Conservation (phyloP, 805 yeast genomes). For the Torulaspora gathmanii region DNA sequence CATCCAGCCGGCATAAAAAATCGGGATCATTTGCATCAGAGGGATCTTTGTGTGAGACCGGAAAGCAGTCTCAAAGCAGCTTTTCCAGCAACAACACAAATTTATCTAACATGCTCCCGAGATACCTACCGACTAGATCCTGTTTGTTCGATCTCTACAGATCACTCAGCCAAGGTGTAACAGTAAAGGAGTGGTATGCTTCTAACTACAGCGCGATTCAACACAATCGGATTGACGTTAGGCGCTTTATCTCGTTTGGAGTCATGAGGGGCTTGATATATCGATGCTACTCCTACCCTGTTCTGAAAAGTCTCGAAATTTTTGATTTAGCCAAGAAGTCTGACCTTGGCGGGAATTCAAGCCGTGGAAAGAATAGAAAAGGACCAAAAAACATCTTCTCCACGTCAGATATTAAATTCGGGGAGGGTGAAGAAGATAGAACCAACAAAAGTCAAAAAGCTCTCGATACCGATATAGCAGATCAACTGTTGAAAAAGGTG, state of each 20-base stretch:
- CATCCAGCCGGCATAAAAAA: background rate
- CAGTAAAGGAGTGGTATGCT: constrained; percentile 76
- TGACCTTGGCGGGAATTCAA: constrained; percentile 15
- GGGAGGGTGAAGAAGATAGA: constrained; percentile 4
- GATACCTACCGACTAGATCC: constrained; percentile 54
- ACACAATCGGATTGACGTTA: constrained; percentile 60
- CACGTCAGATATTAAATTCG: constrained; percentile 33
- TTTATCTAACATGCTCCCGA: constrained; percentile 4
- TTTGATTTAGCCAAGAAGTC: constrained; percentile 14
- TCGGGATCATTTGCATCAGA: constrained; percentile 5
- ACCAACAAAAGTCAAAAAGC: constrained; percentile 4
- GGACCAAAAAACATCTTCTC: constrained; percentile 26
- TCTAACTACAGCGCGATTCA: constrained; percentile 54
- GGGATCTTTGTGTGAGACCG: constrained; percentile 2
- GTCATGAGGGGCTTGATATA: constrained; percentile 75
- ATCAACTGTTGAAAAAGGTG: constrained; percentile 27
- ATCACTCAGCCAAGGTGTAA: constrained; percentile 70
- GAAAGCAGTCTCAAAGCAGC: constrained; percentile 17
- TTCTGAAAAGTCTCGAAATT: constrained; percentile 36
- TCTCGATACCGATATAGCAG: constrained; percentile 26
- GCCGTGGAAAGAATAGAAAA: constrained; percentile 11
- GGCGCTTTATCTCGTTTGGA: constrained; percentile 86
- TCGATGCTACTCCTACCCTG: constrained; percentile 73
- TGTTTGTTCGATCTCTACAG: constrained; percentile 68
- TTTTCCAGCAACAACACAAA: constrained; percentile 16